These are phyloP conservation scores for Ploettnerulaceae sp. DNA, from an alignment of 2,329 filamentous ascomycete genomes.

Conservation along the genomic window DNA sequence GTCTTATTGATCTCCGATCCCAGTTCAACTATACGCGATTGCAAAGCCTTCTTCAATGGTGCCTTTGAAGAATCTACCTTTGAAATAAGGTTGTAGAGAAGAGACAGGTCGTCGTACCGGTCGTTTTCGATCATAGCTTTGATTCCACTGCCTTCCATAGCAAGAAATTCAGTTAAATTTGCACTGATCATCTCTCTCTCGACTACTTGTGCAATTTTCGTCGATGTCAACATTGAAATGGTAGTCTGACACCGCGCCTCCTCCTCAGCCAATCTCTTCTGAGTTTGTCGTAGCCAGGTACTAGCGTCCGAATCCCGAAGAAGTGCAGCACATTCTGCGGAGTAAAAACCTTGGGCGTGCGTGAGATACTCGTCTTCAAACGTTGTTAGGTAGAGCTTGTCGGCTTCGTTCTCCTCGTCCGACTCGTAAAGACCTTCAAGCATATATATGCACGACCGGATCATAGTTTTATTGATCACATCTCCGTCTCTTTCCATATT, in stretches of 20 bases:
- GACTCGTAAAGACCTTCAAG: slow-evolving; percentile 82
- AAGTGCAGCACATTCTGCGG: slow-evolving; percentile 66
- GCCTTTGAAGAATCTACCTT: slow-evolving; percentile 71
- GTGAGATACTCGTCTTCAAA: slow-evolving; percentile 78
- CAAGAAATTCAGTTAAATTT: slow-evolving; percentile 76
- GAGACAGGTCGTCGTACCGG: slow-evolving; percentile 68
- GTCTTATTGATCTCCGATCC: slow-evolving; percentile 77
- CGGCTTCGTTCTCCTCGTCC: slow-evolving; percentile 68
- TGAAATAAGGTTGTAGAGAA: slow-evolving; percentile 73
- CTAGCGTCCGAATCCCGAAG: slow-evolving; percentile 75
- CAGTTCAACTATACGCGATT: slow-evolving; percentile 70
- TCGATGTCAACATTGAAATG: slow-evolving; percentile 65
- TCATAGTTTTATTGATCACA: slow-evolving; percentile 74
- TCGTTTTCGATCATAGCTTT: slow-evolving; percentile 91
- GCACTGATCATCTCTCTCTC: slow-evolving; percentile 74
- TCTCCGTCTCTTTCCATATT: slow-evolving; percentile 89
- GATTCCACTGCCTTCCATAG: slow-evolving; percentile 79
- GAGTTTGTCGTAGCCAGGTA: slow-evolving; percentile 73
- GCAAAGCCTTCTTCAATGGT: slow-evolving; percentile 65
- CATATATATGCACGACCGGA: slow-evolving; percentile 84
- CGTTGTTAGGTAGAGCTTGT: slow-evolving; percentile 75
- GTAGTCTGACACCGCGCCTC: slow-evolving; percentile 77
- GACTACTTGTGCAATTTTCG: slow-evolving; percentile 70
- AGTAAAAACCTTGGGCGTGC: slow-evolving; percentile 70
- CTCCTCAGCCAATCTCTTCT: slow-evolving; percentile 73